Percentiles rank a stretch among this genome's conserved stretches.
Conservation (phyloP, 495 filamentous ascomycete genomes). For the Aspergillus ellipticus region DNA sequence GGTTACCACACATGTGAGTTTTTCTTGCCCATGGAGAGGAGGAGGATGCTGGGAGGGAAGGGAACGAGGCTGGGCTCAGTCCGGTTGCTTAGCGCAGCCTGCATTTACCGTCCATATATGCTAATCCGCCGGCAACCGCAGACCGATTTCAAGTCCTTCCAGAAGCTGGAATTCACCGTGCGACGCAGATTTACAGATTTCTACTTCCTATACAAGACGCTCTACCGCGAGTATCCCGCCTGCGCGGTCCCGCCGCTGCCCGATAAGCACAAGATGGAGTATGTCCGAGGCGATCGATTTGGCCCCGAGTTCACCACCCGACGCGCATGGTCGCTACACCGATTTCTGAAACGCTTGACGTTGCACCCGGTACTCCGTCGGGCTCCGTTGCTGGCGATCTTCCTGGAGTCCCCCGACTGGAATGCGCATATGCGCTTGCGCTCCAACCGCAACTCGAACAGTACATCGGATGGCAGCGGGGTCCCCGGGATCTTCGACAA, state of each 20-base stretch:
- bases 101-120: not conserved
- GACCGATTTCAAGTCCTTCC: constrained; percentile 92
- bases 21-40: not conserved
- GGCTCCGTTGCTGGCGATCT: constrained; percentile 72
- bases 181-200: constrained; percentile 96
- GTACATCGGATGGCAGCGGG: constrained; percentile 48
- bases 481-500: constrained; percentile 78
- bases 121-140: constrained; percentile 39
- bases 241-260: constrained; percentile 92
- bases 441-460: constrained; percentile 55
- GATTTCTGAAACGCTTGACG: constrained; percentile 82
- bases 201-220: constrained; percentile 89
- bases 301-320: constrained; percentile 89
- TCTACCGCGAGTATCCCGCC: constrained; percentile 80
- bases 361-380: constrained; percentile 90
- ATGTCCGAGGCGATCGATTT: constrained; percentile 93
- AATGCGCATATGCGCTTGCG: constrained; percentile 88
- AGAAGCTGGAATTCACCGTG: constrained; percentile 68
- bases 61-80: not conserved
- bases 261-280: constrained; percentile 98
- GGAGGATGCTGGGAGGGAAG: not conserved
- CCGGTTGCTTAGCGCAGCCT: not conserved
- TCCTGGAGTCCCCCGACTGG: constrained; percentile 92
- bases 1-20: constrained; percentile 80
- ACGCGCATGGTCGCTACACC: constrained; percentile 83